Conservation (phyloP, 1,284 basidiomycete genomes). For the Heterobasidion parviporum region DNA sequence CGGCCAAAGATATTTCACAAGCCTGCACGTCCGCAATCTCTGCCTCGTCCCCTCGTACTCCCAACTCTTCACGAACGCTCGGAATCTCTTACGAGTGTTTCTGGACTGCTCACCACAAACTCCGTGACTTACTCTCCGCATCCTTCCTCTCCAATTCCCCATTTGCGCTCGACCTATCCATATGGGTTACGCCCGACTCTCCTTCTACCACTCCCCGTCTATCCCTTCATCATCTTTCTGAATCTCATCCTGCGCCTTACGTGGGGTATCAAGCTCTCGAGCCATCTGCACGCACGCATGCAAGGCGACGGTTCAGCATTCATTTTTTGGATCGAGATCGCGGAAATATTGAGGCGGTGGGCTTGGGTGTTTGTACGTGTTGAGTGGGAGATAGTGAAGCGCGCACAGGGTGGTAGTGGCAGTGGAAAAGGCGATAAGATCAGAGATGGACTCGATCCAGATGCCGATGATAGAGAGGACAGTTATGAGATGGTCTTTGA, state of each 20-base stretch:
- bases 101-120: background rate
- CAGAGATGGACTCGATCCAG: background rate
- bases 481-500: too few species aligned
- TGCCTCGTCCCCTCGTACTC: constrained; percentile 34
- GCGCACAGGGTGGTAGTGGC: constrained; percentile 10
- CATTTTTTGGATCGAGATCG: constrained; percentile 86
- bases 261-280: constrained; percentile 90
- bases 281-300: constrained; percentile 77
- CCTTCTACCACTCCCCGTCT: constrained; percentile 76
- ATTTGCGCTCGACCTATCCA: constrained; percentile 22
- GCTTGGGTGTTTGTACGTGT: constrained; percentile 96
- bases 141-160: constrained; percentile 4
- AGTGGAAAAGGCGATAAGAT: background rate
- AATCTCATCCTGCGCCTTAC: constrained; percentile 91
- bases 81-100: constrained; percentile 5
- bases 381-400: constrained; percentile 87
- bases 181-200: constrained; percentile 68
- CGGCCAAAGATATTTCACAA: constrained; percentile 22
- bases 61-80: constrained; percentile 34
- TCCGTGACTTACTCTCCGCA: background rate
- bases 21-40: constrained; percentile 17
- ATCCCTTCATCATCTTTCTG: constrained; percentile 78
- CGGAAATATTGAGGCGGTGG: constrained; percentile 87
- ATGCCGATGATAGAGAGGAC: background rate
- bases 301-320: constrained; percentile 65